A percentile compares a stretch with the other conserved stretches of the same genome.
phyloP scores from a whole-genome alignment of 495 filamentous ascomycete species.

The Astrothelium macrocarpum region DNA sequence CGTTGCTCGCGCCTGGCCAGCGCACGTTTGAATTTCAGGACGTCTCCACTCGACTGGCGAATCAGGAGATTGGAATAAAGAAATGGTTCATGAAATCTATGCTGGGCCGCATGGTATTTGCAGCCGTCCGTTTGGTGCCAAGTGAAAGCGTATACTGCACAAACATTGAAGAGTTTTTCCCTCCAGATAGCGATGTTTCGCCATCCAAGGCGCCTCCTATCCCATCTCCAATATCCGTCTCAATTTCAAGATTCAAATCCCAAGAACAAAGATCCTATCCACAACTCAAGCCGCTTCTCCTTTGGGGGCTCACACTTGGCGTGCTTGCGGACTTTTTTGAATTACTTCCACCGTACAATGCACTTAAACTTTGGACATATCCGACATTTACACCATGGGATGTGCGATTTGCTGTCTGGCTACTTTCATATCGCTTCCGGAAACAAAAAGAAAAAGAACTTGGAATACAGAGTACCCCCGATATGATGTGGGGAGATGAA shows the following conservation, averaged over 20 bases:
- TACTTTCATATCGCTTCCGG: conserved; percentile 53
- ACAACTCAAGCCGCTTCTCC: conserved; percentile 45
- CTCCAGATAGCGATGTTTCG: neutral
- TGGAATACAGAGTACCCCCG: conserved; percentile 8
- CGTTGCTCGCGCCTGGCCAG: conserved; percentile 50
- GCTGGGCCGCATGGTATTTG: conserved; percentile 63
- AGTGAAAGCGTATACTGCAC: conserved; percentile 51
- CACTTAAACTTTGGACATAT: conserved; percentile 56
- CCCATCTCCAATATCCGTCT: neutral
- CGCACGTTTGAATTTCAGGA: conserved; percentile 59
- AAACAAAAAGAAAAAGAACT: conserved; percentile 45
- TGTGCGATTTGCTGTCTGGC: conserved; percentile 48
- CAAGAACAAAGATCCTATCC: neutral
- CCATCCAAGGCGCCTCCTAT: neutral
- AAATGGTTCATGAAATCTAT: conserved; percentile 44
- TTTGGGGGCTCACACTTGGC: conserved; percentile 70
- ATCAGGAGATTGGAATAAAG: conserved; percentile 40
- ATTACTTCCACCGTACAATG: conserved; percentile 53
- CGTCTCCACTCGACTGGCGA: conserved; percentile 53
- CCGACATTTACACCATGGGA: conserved; percentile 65
- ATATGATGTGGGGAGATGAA: conserved; percentile 6
- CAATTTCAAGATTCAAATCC: neutral
- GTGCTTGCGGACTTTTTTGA: conserved; percentile 65
- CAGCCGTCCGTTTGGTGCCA: conserved; percentile 55
- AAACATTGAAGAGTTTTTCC: neutral